phyloP scores from a whole-genome alignment of 805 yeast species.

The Candida parachauliodes region DNA sequence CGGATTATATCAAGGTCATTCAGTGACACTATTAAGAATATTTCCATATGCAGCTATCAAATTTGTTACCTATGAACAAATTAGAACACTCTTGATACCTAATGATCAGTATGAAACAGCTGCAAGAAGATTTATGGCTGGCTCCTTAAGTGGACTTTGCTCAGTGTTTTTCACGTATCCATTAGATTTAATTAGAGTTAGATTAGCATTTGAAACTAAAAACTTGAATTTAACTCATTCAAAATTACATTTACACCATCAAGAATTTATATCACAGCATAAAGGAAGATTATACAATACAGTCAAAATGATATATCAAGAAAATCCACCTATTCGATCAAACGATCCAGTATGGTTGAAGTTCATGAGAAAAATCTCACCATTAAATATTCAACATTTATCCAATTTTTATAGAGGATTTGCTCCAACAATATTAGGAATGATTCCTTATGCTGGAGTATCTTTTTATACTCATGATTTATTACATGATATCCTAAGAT shows the following conservation, averaged over 20 bases:
- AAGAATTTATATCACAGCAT: conserved; percentile 23
- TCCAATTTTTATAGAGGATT: conserved; percentile 91
- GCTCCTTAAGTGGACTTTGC: conserved; percentile 84
- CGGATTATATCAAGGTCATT: conserved; percentile 94
- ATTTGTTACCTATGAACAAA: conserved; percentile 94
- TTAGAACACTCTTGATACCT: conserved; percentile 76
- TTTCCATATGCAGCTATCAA: conserved; percentile 98
- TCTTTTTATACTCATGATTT: conserved; percentile 92
- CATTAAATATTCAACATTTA: conserved; percentile 31
- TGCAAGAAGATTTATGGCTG: conserved; percentile 75
- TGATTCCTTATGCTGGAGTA: conserved; percentile 98
- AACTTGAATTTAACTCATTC: conserved; percentile 21
- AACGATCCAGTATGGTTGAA: conserved; percentile 38
- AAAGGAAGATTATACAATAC: conserved; percentile 32
- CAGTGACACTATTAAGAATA: conserved; percentile 84
- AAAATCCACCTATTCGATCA: conserved; percentile 31
- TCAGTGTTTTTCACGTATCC: conserved; percentile 92
- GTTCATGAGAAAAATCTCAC: conserved; percentile 28
- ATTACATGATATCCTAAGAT: conserved; percentile 80
- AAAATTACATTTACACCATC: conserved; percentile 18
- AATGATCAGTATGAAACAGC: conserved; percentile 73
- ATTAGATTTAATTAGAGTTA: conserved; percentile 81
- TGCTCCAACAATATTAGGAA: conserved; percentile 88
- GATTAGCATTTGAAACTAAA: conserved; percentile 84
- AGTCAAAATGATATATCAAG: conserved; percentile 27